Base-by-base conservation (phyloP, 2,329 filamentous ascomycete genomes). In the Zymoseptoria pseudotritici region DNA sequence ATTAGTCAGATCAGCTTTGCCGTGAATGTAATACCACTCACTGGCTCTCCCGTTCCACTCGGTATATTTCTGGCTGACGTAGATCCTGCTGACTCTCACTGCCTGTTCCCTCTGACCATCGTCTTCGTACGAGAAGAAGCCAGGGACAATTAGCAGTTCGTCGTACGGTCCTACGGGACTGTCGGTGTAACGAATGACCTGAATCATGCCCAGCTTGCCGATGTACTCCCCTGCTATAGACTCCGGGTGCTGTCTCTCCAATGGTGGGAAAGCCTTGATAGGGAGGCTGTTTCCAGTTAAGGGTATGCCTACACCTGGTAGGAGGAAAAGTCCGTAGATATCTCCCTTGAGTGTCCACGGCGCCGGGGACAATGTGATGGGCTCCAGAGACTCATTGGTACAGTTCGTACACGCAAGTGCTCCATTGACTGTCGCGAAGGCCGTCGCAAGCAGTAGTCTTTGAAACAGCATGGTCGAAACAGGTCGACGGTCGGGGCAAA, bases 31-130 rank as follows among this genome's bases (percentile, higher is more conserved):
- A 17, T n/a, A n/a, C 6, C 11, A 50, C 57, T 42, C 52, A 63
- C 58, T 53, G 29, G 22, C 22, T 11, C 52, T 22, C 24, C 52
- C 59, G 51, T 61, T 61, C 29, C 53, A 61, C 20, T 24, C 52
- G 5, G 57, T 61, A n/a, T 59, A 57, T 31, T 54, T 57, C 36
- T 61, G 60, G n/a, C n/a, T 53, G 50, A 61, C 60, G 54, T 64
- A 64, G 53, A 64, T 64, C 49, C 62, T 57, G 50, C 58, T 59
- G 11, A 63, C 58, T n/a, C 61, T 53, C 31, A 55, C 31, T 20
- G 20, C 53, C 4, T 53, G 17, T 36, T 57, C 8, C n/a, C 36
- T 53, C 50, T 52, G 26, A 42, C 61, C 56, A 55, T 59, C 50
- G 11, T 54, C 20, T 17, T 59, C 50, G 58, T 54, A 50, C 26